Evolutionary conservation across 2,329 filamentous ascomycete species (phyloP).

Genomic region (Beauveria australis): DNA sequence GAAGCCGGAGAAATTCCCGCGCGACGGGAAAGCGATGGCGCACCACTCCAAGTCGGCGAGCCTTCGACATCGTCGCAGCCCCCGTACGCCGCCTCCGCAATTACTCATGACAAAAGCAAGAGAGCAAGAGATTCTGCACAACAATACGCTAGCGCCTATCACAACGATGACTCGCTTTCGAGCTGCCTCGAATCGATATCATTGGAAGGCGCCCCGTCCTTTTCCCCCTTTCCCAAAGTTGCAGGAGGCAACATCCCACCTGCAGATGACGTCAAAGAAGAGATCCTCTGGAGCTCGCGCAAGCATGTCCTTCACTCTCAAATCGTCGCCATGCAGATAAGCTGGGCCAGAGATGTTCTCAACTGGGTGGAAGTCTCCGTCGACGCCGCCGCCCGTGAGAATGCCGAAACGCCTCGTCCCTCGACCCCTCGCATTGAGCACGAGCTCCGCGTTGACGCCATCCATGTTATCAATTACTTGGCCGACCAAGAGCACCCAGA

Average conservation of each 20-base stretch:
- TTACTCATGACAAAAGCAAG: conserved; percentile 27
- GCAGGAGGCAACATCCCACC: conserved; percentile 83
- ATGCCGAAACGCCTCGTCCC: conserved; percentile 46
- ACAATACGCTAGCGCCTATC: conserved; percentile 23
- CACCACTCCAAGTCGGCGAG: conserved; percentile 12
- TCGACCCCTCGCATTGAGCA: conserved; percentile 82
- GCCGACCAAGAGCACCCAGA: conserved; percentile 88
- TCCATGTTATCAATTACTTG: conserved; percentile 86
- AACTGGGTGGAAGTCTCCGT: conserved; percentile 79
- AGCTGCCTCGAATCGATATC: conserved; percentile 34
- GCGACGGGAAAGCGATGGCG: conserved; percentile 15
- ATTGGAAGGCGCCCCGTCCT: conserved; percentile 57
- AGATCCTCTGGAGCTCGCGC: conserved; percentile 76
- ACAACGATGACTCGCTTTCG: conserved; percentile 29
- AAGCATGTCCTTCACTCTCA: conserved; percentile 82
- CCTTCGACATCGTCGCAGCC: conserved; percentile 16
- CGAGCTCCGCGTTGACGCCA: conserved; percentile 76
- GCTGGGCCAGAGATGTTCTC: conserved; percentile 90
- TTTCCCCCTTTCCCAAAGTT: conserved; percentile 87
- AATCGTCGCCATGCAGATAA: conserved; percentile 91
- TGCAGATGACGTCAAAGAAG: conserved; percentile 89
- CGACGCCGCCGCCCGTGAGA: conserved; percentile 64
- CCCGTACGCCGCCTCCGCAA: conserved; percentile 22
- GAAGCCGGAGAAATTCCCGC: conserved; percentile 49
- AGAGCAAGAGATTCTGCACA: neutral